phyloP scores from a whole-genome alignment of 805 yeast species.

The Yarrowia divulgata region DNA sequence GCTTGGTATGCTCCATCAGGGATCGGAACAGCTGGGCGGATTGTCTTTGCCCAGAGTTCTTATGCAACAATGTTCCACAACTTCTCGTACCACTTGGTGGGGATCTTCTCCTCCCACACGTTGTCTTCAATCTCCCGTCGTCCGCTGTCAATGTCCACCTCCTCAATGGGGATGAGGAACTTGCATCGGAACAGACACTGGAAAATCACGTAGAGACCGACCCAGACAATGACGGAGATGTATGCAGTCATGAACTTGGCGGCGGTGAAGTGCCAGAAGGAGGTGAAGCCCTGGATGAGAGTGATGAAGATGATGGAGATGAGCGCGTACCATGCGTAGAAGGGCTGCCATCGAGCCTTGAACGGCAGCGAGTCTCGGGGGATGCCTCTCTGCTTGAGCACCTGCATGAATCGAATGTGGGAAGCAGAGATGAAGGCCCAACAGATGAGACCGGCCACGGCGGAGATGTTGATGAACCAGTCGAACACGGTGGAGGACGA shows the following conservation, averaged over 20 bases:
- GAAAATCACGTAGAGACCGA: conserved; percentile 61
- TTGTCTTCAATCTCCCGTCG: conserved; percentile 67
- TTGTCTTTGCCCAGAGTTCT: too few species aligned
- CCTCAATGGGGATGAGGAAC: conserved; percentile 46
- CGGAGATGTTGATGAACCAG: conserved; percentile 73
- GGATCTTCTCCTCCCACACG: conserved; percentile 57
- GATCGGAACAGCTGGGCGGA: too few species aligned
- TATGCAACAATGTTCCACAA: conserved; percentile 37
- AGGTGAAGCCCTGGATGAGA: conserved; percentile 74
- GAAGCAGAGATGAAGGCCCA: conserved; percentile 77
- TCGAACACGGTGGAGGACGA: conserved; percentile 51
- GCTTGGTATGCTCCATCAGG: neutral
- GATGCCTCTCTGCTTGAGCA: conserved; percentile 67
- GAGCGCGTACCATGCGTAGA: conserved; percentile 67
- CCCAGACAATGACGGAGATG: conserved; percentile 69
- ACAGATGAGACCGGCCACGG: conserved; percentile 75
- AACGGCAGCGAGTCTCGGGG: conserved; percentile 74
- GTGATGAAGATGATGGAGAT: conserved; percentile 62
- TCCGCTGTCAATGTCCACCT: conserved; percentile 73
- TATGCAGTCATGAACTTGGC: conserved; percentile 72
- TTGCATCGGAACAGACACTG: conserved; percentile 42
- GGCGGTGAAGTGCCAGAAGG: conserved; percentile 64
- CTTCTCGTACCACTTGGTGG: conserved; percentile 43
- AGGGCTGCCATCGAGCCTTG: conserved; percentile 76
- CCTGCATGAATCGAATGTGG: conserved; percentile 71